Evolutionary conservation across 1,139 yeast genomes (phyloP).

Genomic region (Candida sp.): DNA sequence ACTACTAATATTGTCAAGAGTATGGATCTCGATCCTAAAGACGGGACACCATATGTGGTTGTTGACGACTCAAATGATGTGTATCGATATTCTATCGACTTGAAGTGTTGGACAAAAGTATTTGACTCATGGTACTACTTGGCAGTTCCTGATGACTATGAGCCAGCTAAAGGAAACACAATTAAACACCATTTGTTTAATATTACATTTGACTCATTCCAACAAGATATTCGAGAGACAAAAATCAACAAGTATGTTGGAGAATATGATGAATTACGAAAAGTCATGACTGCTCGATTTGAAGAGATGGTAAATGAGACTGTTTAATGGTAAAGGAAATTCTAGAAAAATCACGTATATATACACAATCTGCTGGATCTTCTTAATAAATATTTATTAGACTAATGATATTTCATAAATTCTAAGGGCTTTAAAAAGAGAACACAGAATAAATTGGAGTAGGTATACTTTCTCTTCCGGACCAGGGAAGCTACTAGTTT

Average conservation of each 20-base stretch:
- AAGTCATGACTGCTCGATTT: constrained; percentile 20
- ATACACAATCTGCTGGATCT: not conserved
- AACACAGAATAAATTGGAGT: too few species aligned
- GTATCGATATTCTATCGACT: constrained; percentile 33
- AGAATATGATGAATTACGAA: constrained; percentile 16
- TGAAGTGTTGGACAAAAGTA: constrained; percentile 45
- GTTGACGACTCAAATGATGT: constrained; percentile 30
- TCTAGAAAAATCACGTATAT: too few species aligned
- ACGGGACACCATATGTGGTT: constrained; percentile 42
- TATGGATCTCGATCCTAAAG: constrained; percentile 27
- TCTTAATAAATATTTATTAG: not conserved
- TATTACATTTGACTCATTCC: constrained; percentile 13
- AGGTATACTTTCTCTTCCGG: too few species aligned
- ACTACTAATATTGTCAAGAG: constrained; percentile 24
- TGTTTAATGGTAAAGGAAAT: not conserved
- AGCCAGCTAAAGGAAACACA: not conserved
- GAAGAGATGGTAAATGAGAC: constrained; percentile 11
- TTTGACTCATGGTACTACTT: constrained; percentile 48
- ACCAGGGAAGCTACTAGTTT: too few species aligned
- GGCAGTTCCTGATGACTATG: constrained; percentile 4
- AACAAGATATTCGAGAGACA: constrained; percentile 17
- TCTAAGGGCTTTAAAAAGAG: too few species aligned
- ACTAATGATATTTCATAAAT: too few species aligned
- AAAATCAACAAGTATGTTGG: constrained; percentile 21
- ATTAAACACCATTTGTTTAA: constrained; percentile 6